Conservation (phyloP, 2,329 filamentous ascomycete species). For the Periglandula ipomoeae region DNA sequence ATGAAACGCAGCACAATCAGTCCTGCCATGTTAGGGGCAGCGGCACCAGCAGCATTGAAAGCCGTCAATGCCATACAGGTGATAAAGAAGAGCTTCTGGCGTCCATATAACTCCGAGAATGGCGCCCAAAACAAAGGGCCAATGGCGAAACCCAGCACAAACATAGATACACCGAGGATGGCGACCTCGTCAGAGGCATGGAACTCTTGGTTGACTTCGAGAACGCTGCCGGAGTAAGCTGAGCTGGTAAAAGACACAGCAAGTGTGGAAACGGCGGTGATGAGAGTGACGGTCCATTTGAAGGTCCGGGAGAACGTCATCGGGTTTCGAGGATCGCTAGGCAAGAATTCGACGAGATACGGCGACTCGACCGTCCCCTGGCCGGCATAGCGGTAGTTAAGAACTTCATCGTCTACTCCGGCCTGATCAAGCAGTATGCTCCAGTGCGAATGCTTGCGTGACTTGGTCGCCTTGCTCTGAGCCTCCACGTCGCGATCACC, state of each 20-base stretch:
- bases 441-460: conserved; percentile 34
- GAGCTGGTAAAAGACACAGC: conserved; percentile 62
- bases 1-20: conserved; percentile 63
- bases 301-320: conserved; percentile 44
- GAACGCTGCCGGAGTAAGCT: conserved; percentile 52
- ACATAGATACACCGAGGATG: conserved; percentile 54
- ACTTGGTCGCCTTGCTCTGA: conserved; percentile 18
- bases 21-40: conserved; percentile 45
- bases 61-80: conserved; percentile 49
- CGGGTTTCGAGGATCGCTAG: conserved; percentile 58
- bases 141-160: conserved; percentile 53
- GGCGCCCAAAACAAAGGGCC: conserved; percentile 59
- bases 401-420: conserved; percentile 46
- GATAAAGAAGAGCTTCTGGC: conserved; percentile 49
- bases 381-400: conserved; percentile 47
- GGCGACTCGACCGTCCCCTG: conserved; percentile 58
- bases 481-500: conserved; percentile 34
- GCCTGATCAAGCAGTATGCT: conserved; percentile 47
- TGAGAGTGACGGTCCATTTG: conserved; percentile 58
- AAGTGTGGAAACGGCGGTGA: conserved; percentile 58
- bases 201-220: conserved; percentile 47
- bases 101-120: conserved; percentile 53
- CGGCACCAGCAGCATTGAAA: conserved; percentile 53
- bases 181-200: conserved; percentile 39
- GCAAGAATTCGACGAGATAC: conserved; percentile 59